Conservation (phyloP, 306 rosid genomes). For the Cucumis hystrix region DNA sequence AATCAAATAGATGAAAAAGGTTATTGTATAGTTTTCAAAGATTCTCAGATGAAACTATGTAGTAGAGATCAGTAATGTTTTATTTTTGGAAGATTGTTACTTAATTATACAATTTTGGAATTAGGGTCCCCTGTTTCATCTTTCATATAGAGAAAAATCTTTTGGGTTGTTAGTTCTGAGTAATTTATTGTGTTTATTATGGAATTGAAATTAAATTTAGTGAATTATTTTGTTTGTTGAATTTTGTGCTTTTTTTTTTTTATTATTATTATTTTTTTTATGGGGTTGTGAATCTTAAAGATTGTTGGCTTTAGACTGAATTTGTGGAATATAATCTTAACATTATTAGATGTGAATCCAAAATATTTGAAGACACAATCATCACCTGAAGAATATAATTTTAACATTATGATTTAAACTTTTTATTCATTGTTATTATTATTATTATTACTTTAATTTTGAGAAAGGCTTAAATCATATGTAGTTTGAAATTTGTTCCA, state of each 20-base stretch:
- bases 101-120: constrained; percentile 3
- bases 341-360: background rate
- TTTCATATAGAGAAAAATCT: background rate
- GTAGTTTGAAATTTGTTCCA: too few species aligned
- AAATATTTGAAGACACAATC: background rate
- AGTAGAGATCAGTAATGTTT: background rate
- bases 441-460: too few species aligned
- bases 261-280: too few species aligned
- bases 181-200: background rate
- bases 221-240: background rate
- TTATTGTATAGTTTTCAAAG: background rate
- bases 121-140: background rate
- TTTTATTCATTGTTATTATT: too few species aligned
- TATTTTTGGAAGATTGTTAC: too few species aligned
- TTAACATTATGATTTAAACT: background rate
- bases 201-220: background rate
- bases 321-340: background rate
- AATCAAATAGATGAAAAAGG: background rate
- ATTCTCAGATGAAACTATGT: background rate
- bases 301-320: background rate
- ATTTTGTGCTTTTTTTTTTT: background rate
- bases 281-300: background rate
- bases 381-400: background rate
- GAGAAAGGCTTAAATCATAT: too few species aligned
- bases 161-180: background rate